Evolutionary conservation across 2,329 filamentous ascomycete species (phyloP).

Genomic region (Diaporthe amygdali): DNA sequence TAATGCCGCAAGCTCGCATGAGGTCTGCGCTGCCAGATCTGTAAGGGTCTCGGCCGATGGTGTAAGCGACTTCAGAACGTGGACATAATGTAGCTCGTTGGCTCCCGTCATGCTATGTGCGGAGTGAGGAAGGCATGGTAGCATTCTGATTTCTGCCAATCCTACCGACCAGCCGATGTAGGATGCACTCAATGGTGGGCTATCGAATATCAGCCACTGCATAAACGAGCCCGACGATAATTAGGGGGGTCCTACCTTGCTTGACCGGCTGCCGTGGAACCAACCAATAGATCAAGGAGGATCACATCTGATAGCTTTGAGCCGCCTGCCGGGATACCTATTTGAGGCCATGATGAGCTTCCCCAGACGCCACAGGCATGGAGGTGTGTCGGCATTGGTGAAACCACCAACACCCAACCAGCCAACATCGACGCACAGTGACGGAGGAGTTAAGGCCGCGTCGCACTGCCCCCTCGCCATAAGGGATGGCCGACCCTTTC

Average conservation of each 20-base stretch:
- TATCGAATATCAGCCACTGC: constrained; percentile 3
- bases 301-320: constrained; percentile 8
- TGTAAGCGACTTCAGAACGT: not conserved
- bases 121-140: not conserved
- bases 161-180: not conserved
- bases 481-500: not conserved
- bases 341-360: not conserved
- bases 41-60: not conserved
- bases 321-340: not conserved
- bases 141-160: not conserved
- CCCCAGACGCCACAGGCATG: not conserved
- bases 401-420: not conserved
- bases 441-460: constrained; percentile 5
- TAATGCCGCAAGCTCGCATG: constrained; percentile 5
- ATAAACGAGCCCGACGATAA: constrained; percentile 2
- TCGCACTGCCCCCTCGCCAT: not conserved
- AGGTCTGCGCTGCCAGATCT: not conserved
- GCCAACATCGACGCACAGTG: not conserved
- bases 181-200: not conserved
- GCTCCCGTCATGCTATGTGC: not conserved
- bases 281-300: not conserved
- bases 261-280: constrained; percentile 22
- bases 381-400: not conserved
- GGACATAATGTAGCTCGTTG: not conserved
- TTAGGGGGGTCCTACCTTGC: not conserved